These are phyloP conservation scores for Pythium catenulatum DNA, from an alignment of 352 stramenopile species.

Conservation along the genomic window DNA sequence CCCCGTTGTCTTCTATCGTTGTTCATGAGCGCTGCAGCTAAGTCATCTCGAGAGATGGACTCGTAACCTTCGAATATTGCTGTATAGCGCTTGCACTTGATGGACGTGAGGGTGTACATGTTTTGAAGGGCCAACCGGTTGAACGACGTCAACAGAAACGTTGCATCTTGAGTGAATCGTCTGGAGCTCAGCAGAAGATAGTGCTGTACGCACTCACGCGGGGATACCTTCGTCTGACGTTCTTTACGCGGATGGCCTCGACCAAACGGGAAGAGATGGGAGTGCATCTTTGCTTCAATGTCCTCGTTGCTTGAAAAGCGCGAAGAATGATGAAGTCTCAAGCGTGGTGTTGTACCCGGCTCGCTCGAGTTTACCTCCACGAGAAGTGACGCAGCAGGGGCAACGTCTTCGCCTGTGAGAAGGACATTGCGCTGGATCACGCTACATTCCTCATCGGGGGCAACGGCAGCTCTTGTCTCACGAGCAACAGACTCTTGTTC, in stretches of 20 bases:
- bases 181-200: neutral
- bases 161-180: neutral
- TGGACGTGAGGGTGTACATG: constrained; percentile 7
- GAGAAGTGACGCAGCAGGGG: neutral
- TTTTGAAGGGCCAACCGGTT: constrained; percentile 5
- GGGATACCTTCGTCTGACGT: neutral
- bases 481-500: neutral
- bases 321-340: neutral
- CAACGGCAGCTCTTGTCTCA: too few species aligned
- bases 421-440: constrained; percentile 2
- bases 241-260: neutral
- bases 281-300: constrained; percentile 5
- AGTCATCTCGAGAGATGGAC: too few species aligned
- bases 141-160: constrained; percentile 11
- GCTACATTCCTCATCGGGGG: neutral
- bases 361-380: neutral
- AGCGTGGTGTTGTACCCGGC: neutral
- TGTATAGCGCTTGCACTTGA: neutral
- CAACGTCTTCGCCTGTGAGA: neutral
- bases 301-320: neutral
- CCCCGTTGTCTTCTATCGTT: too few species aligned
- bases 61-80: too few species aligned
- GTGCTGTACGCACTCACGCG: neutral
- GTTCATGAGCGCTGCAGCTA: too few species aligned
- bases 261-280: constrained; percentile 8